Evolutionary conservation across 306 rosid species (phyloP).

Genomic region (Vicia villosa): DNA sequence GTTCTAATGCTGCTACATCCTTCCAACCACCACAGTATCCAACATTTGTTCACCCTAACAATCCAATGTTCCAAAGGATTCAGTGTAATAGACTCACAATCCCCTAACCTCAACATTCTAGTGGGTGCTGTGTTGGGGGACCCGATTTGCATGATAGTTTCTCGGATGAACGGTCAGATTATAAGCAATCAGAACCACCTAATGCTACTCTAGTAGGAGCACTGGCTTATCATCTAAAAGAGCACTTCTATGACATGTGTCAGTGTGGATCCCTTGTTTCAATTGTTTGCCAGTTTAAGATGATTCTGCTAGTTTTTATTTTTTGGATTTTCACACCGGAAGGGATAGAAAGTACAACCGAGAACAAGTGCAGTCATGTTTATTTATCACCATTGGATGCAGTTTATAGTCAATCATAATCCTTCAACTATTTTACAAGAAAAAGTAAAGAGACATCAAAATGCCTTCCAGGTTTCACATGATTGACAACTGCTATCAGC

Average conservation of each 20-base stretch:
- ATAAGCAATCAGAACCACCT: slow-evolving; percentile 84
- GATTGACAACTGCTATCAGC: slow-evolving; percentile 11
- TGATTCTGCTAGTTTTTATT: background rate
- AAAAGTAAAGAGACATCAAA: background rate
- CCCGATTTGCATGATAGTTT: slow-evolving; percentile 75
- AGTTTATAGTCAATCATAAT: too few relatives aligned
- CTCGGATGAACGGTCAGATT: slow-evolving; percentile 75
- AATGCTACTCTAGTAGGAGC: slow-evolving; percentile 87
- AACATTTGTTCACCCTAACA: slow-evolving; percentile 80
- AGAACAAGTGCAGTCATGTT: too few relatives aligned
- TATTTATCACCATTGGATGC: too few relatives aligned
- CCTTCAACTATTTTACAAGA: too few relatives aligned
- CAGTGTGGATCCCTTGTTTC: background rate
- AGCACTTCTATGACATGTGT: background rate
- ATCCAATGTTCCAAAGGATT: slow-evolving; percentile 83
- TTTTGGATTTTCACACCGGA: background rate
- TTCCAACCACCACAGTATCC: too few relatives aligned
- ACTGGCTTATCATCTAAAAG: slow-evolving; percentile 53
- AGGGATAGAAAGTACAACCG: too few relatives aligned
- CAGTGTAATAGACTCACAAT: slow-evolving; percentile 56
- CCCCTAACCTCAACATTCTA: slow-evolving; percentile 73
- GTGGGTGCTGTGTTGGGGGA: slow-evolving; percentile 87
- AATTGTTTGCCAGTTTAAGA: background rate
- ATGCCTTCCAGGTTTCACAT: background rate
- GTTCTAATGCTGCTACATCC: too few relatives aligned